A percentile compares a stretch with the other conserved stretches of the same genome.
phyloP scores from a whole-genome alignment of 2,329 filamentous ascomycete species.

The Epicoccum sorghinum region DNA sequence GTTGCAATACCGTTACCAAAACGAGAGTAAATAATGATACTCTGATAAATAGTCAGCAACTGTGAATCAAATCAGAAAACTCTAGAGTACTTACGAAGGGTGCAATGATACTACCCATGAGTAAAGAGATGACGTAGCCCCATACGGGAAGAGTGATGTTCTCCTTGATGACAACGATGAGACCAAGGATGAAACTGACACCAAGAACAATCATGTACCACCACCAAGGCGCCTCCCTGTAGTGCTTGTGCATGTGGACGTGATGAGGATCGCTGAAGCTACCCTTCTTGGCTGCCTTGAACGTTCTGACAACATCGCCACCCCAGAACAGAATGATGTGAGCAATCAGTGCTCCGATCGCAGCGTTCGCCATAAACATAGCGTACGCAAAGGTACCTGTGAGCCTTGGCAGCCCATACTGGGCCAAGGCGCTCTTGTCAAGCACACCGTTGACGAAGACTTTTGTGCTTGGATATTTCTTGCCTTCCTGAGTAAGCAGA shows the following conservation, averaged over 20 bases:
- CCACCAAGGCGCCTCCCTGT: constrained; percentile 23
- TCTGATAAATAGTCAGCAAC: background rate
- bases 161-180: constrained; percentile 21
- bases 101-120: constrained; percentile 16
- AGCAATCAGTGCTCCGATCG: constrained; percentile 21
- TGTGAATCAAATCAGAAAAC: too few species aligned
- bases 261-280: constrained; percentile 22
- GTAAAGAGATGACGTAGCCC: constrained; percentile 20
- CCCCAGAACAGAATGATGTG: constrained; percentile 23
- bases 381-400: constrained; percentile 21
- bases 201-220: constrained; percentile 21
- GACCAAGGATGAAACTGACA: constrained; percentile 21
- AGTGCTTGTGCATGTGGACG: constrained; percentile 19
- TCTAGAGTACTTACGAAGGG: constrained; percentile 16
- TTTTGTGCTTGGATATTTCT: constrained; percentile 15
- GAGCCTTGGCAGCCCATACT: constrained; percentile 20
- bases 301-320: constrained; percentile 18
- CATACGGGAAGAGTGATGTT: constrained; percentile 21
- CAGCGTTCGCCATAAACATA: constrained; percentile 28
- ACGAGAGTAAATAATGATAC: constrained; percentile 19
- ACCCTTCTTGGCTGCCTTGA: constrained; percentile 17
- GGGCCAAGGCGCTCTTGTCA: constrained; percentile 19
- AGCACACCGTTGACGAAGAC: constrained; percentile 21
- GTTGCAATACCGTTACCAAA: constrained; percentile 24
- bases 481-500: constrained; percentile 17